Evolutionary conservation across 208 protist species (phyloP).

Genomic region (Crithidia mellificae): DNA sequence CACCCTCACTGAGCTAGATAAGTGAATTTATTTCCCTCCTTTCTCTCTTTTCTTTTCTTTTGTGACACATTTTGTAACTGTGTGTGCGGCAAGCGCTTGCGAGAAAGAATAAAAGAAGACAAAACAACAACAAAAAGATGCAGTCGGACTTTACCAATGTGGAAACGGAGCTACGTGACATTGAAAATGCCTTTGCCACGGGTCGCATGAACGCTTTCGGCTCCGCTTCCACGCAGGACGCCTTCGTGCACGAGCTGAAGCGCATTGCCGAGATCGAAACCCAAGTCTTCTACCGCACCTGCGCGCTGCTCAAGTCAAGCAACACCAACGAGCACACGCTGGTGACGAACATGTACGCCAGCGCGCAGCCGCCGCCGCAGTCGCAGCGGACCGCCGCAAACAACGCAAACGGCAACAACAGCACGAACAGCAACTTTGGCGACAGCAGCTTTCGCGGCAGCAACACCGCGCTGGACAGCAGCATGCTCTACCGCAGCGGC

Average conservation of each 20-base stretch:
- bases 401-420: too few relatives aligned
- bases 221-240: conserved; percentile 58
- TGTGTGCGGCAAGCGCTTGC: too few relatives aligned
- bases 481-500: conserved; percentile 18
- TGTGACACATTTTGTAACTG: too few relatives aligned
- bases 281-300: conserved; percentile 84
- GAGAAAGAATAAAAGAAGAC: too few relatives aligned
- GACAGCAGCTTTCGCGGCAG: conserved; percentile 32
- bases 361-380: conserved; percentile 40
- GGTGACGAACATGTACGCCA: conserved; percentile 72
- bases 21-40: too few relatives aligned
- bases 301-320: conserved; percentile 70
- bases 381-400: conserved; percentile 29
- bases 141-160: conserved; percentile 71
- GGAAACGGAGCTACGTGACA: conserved; percentile 79
- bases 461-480: conserved; percentile 33
- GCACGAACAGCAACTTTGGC: conserved; percentile 12
- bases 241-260: conserved; percentile 72
- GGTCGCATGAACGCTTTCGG: conserved; percentile 89
- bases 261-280: conserved; percentile 84
- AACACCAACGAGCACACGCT: conserved; percentile 58
- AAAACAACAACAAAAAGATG: conserved; percentile 34
- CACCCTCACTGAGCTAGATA: too few relatives aligned
- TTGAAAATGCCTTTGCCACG: conserved; percentile 79
- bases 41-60: too few relatives aligned